Conservation (phyloP, 352 stramenopile species). For the Phytopythium montanum region DNA sequence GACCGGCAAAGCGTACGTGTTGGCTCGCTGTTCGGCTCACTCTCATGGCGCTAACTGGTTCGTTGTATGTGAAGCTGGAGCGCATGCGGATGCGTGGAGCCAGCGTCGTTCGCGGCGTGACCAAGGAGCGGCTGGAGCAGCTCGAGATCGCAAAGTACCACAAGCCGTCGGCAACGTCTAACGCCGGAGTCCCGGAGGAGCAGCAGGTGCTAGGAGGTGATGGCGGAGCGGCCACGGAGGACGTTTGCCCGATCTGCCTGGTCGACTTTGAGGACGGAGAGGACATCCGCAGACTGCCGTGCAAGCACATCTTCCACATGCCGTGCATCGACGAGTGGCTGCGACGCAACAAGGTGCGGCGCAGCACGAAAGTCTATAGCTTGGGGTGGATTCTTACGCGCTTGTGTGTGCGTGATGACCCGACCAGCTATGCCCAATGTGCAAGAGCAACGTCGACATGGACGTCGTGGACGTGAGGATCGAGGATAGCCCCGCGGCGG, state of each 20-base stretch:
- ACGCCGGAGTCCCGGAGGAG: neutral
- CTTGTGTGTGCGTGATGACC: neutral
- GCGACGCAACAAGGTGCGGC: slow-evolving; percentile 71
- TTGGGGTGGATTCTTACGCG: neutral
- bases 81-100: slow-evolving; percentile 39
- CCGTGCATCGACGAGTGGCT: slow-evolving; percentile 90
- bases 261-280: slow-evolving; percentile 77
- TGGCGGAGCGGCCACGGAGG: slow-evolving; percentile 30
- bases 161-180: neutral
- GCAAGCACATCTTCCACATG: slow-evolving; percentile 88
- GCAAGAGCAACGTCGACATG: slow-evolving; percentile 73
- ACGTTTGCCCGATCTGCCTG: slow-evolving; percentile 72
- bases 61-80: slow-evolving; percentile 31
- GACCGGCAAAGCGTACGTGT: slow-evolving; percentile 55
- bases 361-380: too few relatives aligned
- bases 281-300: slow-evolving; percentile 73
- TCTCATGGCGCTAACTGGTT: neutral
- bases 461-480: slow-evolving; percentile 43
- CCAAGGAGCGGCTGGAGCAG: slow-evolving; percentile 56
- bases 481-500: slow-evolving; percentile 7
- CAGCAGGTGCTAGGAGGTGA: neutral
- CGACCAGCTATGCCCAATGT: slow-evolving; percentile 72
- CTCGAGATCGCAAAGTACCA: slow-evolving; percentile 67
- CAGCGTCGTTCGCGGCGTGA: slow-evolving; percentile 43
- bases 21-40: neutral